These are phyloP conservation scores for Huntiella abstrusa DNA, from an alignment of 2,329 filamentous ascomycete genomes.

Conservation along the genomic window DNA sequence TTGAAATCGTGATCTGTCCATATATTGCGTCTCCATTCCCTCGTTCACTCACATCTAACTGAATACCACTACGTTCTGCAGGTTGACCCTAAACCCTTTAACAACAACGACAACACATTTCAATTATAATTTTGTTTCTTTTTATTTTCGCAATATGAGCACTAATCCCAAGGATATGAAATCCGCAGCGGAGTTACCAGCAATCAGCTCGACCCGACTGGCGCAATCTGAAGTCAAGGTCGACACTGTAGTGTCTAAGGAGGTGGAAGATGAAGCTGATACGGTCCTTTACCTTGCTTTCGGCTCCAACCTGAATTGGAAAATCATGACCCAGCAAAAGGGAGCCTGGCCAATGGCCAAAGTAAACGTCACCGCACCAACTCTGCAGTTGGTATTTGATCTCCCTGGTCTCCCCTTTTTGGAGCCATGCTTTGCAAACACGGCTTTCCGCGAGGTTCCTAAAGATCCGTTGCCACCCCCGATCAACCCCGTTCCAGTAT, in stretches of 20 bases:
- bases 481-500: conserved; percentile 8
- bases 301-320: conserved; percentile 67
- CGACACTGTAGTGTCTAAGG: conserved; percentile 1
- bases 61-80: no score
- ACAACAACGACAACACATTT: no score
- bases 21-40: no score
- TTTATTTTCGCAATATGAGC: neutral
- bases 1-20: no score
- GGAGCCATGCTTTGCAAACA: conserved; percentile 88
- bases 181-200: neutral
- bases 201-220: conserved; percentile 22
- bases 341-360: conserved; percentile 67
- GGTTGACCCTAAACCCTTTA: no score
- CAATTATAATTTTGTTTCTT: no score
- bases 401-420: conserved; percentile 68
- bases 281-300: conserved; percentile 73
- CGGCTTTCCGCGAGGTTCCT: conserved; percentile 37
- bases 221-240: conserved; percentile 12
- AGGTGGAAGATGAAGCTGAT: conserved; percentile 5
- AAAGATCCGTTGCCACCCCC: conserved; percentile 19
- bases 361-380: conserved; percentile 65
- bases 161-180: neutral
- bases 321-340: conserved; percentile 61
- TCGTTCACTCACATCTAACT: no score
- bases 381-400: conserved; percentile 63